phyloP scores from a whole-genome alignment of 176 grass and related monocot species.

The Phoenix dactylifera region DNA sequence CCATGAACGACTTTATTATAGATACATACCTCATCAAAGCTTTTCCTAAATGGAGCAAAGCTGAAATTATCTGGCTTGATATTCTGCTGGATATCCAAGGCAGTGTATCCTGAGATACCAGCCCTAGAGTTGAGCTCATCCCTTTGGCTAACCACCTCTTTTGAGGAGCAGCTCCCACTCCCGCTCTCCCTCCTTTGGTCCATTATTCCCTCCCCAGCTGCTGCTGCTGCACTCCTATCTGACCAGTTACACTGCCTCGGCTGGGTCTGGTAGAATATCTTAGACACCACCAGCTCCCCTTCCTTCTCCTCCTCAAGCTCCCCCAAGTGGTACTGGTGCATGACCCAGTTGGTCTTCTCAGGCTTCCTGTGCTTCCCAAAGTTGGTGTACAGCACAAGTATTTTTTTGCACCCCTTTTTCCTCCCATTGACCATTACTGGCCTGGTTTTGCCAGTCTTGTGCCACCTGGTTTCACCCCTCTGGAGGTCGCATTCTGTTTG shows the following conservation, averaged over 20 bases:
- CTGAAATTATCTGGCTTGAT: constrained; percentile 83
- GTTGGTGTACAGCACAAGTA: constrained; percentile 96
- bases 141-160: constrained; percentile 26
- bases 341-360: constrained; percentile 99
- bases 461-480: constrained; percentile 85
- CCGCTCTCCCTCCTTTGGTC: constrained; percentile 71
- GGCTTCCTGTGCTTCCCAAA: constrained; percentile 95
- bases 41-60: constrained; percentile 75
- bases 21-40: constrained; percentile 71
- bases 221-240: constrained; percentile 24
- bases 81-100: constrained; percentile 23
- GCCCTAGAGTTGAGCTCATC: constrained; percentile 21
- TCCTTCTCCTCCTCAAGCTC: constrained; percentile 97
- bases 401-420: constrained; percentile 98
- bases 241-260: constrained; percentile 88
- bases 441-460: constrained; percentile 98
- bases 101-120: constrained; percentile 33
- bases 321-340: constrained; percentile 98
- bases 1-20: not conserved
- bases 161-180: constrained; percentile 79
- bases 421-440: constrained; percentile 71
- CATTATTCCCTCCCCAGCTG: constrained; percentile 4
- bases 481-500: constrained; percentile 77
- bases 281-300: constrained; percentile 90
- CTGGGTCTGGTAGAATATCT: constrained; percentile 99